Conservation (phyloP, 495 filamentous ascomycete species). For the Aspergillus avenaceus region DNA sequence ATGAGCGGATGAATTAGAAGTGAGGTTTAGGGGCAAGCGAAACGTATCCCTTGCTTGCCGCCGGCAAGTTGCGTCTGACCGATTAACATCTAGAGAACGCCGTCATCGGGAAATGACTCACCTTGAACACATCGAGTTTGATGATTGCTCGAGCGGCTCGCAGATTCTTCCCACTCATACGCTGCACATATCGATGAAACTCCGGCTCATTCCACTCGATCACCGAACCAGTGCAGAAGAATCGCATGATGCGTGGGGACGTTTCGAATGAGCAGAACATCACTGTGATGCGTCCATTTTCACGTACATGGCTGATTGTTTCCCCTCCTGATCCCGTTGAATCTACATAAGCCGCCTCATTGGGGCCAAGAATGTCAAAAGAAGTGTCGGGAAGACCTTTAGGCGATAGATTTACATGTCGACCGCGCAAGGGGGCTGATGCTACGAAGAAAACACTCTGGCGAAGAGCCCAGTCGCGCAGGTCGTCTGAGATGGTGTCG, state of each 20-base stretch:
- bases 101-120: conserved; percentile 11
- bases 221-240: conserved; percentile 66
- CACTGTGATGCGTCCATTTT: conserved; percentile 70
- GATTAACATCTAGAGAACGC: too few species aligned
- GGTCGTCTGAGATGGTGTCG: conserved; percentile 51
- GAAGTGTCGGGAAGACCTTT: conserved; percentile 55
- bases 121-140: conserved; percentile 63
- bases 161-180: conserved; percentile 25
- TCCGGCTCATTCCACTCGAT: conserved; percentile 50
- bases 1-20: background rate
- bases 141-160: conserved; percentile 59
- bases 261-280: conserved; percentile 67
- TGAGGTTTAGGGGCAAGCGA: background rate
- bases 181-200: conserved; percentile 15
- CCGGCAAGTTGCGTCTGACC: too few species aligned
- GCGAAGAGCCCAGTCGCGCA: conserved; percentile 53
- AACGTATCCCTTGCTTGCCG: too few species aligned
- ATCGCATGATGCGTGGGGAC: conserved; percentile 60
- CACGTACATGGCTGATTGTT: conserved; percentile 68
- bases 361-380: conserved; percentile 55
- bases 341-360: conserved; percentile 66
- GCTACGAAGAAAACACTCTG: conserved; percentile 68
- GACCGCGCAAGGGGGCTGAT: conserved; percentile 56
- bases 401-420: conserved; percentile 66
- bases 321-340: conserved; percentile 67